Base-by-base conservation (phyloP, 495 filamentous ascomycete species). In the Xylaria venustula region DNA sequence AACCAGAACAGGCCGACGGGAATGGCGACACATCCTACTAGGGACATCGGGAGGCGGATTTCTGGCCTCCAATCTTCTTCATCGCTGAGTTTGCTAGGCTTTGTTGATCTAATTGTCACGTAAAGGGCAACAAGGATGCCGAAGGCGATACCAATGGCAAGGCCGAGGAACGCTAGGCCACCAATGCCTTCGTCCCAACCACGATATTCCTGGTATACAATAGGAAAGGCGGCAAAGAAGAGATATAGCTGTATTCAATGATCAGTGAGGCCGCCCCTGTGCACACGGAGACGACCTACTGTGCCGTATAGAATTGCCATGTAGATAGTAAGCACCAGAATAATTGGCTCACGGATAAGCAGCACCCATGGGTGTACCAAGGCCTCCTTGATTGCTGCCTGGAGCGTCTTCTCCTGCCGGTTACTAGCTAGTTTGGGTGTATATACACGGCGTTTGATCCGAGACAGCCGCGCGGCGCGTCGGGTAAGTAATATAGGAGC, bases 161-260 rank as follows among this genome's bases (percentile, higher is more conserved):
- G n/a, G n/a, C n/a, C n/a, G n/a, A n/a, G n/a, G n/a, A 97, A 97
- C 9, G 89, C 85, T 2, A 93, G 77, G 2, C 93, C 93, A 3
- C 85, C 82, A 62, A 91, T 83, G 71, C 88, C 91, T 5, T 89
- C 75, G 8, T 77, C 79, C 75, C 95, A 88, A 22, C 84, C 85
- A 64, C 94, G 88, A 20, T 87, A 78, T 28, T 83, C 73, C 57
- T 84, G 70, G 74, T 92, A 98, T 34, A 96, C 87, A 57, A 96
- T 79, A 42, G 90, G 86, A 74, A 96, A 96, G 3, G 92, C 91
- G 28, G 90, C 90, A 69, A 98, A 96, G 71, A 95, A 89, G 28
- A 97, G 80, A 71, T 98, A 97, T 1, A 97, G 74, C 9, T n/a
- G n/a, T n/a, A n/a, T n/a, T n/a, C n/a, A n/a, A n/a, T n/a, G n/a